Evolutionary conservation across 345 rosid genomes (phyloP), one percentile per base, ranked within the genome.

Genomic region (Tarenaya hassleriana): DNA sequence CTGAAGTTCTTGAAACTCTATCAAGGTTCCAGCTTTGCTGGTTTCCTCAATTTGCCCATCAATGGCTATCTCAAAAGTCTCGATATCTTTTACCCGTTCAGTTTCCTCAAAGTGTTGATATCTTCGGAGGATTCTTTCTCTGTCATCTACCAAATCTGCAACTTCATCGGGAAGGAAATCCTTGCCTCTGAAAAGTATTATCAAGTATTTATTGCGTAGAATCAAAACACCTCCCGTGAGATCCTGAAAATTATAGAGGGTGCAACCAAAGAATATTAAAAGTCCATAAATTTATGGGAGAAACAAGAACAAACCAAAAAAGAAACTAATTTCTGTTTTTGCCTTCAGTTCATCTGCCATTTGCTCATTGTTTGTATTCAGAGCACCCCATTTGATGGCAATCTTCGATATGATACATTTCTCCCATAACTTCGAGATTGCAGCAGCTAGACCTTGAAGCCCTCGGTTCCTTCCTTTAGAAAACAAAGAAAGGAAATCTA

Each of bases 301-400:
- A 56, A 11, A 35, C 16, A 16, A 33, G n/a, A n/a, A n/a, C n/a
- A n/a, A n/a, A n/a, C n/a, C n/a, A 31, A 42, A 60, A 44, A 45
- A 33, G 20, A 13, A 12, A 41, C 20, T 11, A 14, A 18, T 1
- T 10, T 8, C 14, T 32, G 16, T 24, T 68, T 64, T 67, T 65
- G 61, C 97, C 88, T 84, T 88, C 50, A 88, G 75, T 67, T 82
- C 83, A 52, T 76, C 37, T 16, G 88, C 91, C 97, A 88, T 88
- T 68, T 74, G 76, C 67, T 80, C 86, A 77, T 82, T 84, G 77
- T 71, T 68, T 11, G 83, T 75, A 61, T 84, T 84, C 14, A 67
- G 75, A 62, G 73, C 63, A 46, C 95, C 97, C 97, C 92, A 80
- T 69, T 88, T 88, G 65, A 88, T 75, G 15, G 92, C 80, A 70